Conservation (phyloP, 257 asterid species). For the Salvia hispanica region DNA sequence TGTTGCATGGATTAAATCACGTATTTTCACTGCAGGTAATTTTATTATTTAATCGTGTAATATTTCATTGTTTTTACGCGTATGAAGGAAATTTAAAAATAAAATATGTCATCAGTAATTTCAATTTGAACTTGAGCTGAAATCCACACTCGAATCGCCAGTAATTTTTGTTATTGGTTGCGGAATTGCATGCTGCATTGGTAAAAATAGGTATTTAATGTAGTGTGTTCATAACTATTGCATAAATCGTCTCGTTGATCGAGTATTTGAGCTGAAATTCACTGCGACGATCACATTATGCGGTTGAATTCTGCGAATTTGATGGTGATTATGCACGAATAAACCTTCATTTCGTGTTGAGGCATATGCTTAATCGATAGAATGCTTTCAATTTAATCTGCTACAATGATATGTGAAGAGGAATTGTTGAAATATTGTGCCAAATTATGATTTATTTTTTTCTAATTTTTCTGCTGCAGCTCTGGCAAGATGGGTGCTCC, state of each 20-base stretch:
- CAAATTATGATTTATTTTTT: not conserved
- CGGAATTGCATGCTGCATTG: not conserved
- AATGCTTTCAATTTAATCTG: too few species aligned
- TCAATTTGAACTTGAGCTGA: not conserved
- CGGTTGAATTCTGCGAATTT: not conserved
- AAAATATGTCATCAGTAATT: too few species aligned
- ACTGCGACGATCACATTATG: not conserved
- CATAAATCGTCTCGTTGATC: constrained; percentile 6
- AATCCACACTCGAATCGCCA: too few species aligned
- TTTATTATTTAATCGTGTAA: too few species aligned
- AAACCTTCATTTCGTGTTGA: not conserved
- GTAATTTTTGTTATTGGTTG: too few species aligned
- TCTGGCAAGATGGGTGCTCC: constrained; percentile 70
- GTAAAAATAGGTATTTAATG: not conserved
- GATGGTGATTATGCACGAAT: not conserved
- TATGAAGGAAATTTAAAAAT: not conserved
- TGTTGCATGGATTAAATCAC: constrained; percentile 25
- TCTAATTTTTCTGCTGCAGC: constrained; percentile 40
- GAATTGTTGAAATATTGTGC: not conserved
- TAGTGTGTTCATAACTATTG: constrained; percentile 16
- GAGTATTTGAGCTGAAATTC: not conserved
- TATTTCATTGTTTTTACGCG: too few species aligned
- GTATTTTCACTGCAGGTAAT: not conserved
- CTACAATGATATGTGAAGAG: not conserved
- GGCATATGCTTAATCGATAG: not conserved